Conservation (phyloP, 2,329 filamentous ascomycete species). For the Diaporthe sp. region DNA sequence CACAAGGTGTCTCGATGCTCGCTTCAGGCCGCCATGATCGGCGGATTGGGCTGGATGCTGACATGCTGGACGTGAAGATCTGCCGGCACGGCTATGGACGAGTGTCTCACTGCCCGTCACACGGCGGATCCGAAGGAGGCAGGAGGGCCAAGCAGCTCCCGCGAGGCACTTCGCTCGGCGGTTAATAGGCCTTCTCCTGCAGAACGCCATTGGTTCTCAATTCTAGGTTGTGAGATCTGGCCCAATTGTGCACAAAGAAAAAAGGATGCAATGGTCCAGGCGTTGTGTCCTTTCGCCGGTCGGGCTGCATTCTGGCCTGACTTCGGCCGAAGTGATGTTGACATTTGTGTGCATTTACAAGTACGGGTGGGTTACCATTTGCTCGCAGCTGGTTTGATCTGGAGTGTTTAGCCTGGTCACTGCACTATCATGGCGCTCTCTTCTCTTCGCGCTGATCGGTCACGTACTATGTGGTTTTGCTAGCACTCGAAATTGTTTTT, state of each 20-base stretch:
- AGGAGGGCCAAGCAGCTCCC: background rate
- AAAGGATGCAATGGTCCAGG: no score
- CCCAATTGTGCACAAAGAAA: background rate
- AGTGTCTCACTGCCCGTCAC: background rate
- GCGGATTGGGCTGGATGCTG: background rate
- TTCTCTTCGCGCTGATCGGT: no score
- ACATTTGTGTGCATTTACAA: background rate
- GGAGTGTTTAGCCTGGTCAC: no score
- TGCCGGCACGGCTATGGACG: background rate
- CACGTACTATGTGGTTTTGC: no score
- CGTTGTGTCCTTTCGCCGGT: background rate
- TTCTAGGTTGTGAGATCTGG: background rate
- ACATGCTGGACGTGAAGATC: background rate
- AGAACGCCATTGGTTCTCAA: background rate
- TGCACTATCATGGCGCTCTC: background rate
- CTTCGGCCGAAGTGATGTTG: background rate
- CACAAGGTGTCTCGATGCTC: background rate
- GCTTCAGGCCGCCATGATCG: background rate
- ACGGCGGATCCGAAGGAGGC: background rate
- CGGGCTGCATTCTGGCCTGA: no score
- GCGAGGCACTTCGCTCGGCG: background rate
- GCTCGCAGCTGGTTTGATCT: background rate
- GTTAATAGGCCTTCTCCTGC: background rate
- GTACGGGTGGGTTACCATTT: background rate
- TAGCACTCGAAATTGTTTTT: no score